These are phyloP conservation scores for Trichoderma atrobrunneum DNA, from an alignment of 2,329 filamentous ascomycete species.

Conservation along the genomic window DNA sequence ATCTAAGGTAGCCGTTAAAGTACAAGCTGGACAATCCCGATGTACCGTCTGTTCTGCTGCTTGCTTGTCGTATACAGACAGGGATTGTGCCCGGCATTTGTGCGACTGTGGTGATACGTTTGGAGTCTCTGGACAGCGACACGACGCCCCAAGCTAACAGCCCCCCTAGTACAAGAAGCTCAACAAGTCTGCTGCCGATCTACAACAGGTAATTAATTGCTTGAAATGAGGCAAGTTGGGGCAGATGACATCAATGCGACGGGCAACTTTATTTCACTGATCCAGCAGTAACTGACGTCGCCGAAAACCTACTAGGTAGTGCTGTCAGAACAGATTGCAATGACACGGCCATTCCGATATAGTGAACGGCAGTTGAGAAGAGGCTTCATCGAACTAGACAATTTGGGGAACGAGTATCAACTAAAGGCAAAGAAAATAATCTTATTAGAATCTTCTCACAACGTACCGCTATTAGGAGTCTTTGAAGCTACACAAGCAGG, in stretches of 20 bases:
- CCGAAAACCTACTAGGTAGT: neutral
- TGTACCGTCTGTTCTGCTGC: neutral
- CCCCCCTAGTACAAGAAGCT: neutral
- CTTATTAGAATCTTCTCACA: neutral
- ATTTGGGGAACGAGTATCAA: neutral
- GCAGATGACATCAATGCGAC: neutral
- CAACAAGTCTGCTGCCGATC: neutral
- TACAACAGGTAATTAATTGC: neutral
- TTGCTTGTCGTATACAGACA: neutral
- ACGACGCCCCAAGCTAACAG: neutral
- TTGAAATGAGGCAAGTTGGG: neutral
- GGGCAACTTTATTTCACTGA: neutral
- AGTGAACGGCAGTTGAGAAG: neutral
- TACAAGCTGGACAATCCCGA: neutral
- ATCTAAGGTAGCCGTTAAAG: neutral
- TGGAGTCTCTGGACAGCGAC: neutral
- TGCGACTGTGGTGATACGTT: conserved; percentile 7
- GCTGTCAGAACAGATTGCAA: neutral
- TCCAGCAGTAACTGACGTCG: neutral
- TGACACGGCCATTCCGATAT: neutral
- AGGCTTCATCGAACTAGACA: neutral
- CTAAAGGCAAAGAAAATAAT: neutral
- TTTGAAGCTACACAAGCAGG: neutral
- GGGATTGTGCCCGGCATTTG: neutral
- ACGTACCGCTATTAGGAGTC: neutral